Base-by-base conservation (phyloP, 495 filamentous ascomycete species). In the Cryomyces antarcticus region DNA sequence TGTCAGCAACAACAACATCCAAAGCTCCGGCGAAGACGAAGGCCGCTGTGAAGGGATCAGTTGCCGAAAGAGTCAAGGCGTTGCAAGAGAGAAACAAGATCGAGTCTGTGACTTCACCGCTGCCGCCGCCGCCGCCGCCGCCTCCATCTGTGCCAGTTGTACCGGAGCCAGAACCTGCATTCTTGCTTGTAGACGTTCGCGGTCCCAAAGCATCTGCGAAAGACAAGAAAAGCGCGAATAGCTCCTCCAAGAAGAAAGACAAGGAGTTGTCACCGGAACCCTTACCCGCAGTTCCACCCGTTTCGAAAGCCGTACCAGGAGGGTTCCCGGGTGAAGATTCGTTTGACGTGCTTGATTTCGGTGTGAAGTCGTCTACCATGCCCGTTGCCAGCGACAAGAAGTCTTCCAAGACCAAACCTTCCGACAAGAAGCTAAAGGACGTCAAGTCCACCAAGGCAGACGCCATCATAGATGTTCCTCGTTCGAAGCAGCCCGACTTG, bases 311-410 rank as follows among this genome's bases (percentile, higher is more conserved):
- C 13, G 43, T 62, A 12, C 59, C 60, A 30, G 60, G 60, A 30
- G 59, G 55, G 5, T 63, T 63, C 41, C 60, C 60, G 0, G 42
- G 44, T 40, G 60, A 63, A 42, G 55, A 36, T 36, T 36, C 12
- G 33, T 36, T 24, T 24, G 17, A 61, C 41, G 45, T 51, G 39
- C 41, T 54, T 27, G 52, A 57, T 31, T 34, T 56, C 12, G 48
- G 49, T 24, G 17, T 2, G 17, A 24, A 24, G 17, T 24, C 17
- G 17, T 24, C 17, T 24, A 24, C 17, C 17, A 24, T 24, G 17
- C 17, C 17, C 2, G 2, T 2, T 2, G 17, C 17, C 17, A 24
- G 17, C 30, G 17, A 11, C 4, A 50, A 50, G 41, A 45, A 49
- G 43, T 37, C 45, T 4, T 24, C 34, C 34, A 43, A 43, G 28